Conservation (phyloP, 805 yeast genomes). For the Candida incommunis region DNA sequence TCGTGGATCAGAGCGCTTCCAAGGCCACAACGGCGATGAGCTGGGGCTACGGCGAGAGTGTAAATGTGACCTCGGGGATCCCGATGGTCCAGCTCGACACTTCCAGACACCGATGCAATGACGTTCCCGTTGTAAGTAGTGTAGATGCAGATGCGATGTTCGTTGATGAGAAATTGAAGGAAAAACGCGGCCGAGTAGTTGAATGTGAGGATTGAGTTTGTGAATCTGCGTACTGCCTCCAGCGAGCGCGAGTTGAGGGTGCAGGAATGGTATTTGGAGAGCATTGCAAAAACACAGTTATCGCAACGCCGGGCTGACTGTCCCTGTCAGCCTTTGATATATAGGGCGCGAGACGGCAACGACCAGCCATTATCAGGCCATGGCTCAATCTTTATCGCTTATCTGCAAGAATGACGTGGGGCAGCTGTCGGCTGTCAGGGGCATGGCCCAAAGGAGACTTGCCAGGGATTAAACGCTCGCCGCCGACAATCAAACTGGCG, state of each 20-base stretch:
- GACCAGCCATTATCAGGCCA: no score
- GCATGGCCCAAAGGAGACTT: no score
- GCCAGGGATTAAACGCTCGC: no score
- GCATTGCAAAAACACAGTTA: no score
- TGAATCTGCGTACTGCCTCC: slow-evolving; percentile 3
- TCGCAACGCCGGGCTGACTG: no score
- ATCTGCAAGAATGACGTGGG: no score
- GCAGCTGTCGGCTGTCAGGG: no score
- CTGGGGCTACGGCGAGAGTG: slow-evolving; percentile 11
- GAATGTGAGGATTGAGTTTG: slow-evolving; percentile 6
- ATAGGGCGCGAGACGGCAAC: no score
- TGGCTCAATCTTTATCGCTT: no score
- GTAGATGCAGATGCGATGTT: slow-evolving; percentile 6
- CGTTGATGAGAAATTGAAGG: slow-evolving; percentile 9
- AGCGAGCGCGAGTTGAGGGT: not conserved
- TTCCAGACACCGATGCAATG: not conserved
- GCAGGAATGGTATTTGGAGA: no score
- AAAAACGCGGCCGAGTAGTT: slow-evolving; percentile 10
- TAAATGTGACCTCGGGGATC: slow-evolving; percentile 7
- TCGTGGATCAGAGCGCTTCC: slow-evolving; percentile 8
- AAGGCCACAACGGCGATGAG: slow-evolving; percentile 10
- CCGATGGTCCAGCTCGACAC: slow-evolving; percentile 1
- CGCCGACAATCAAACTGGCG: no score
- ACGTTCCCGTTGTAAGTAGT: not conserved
- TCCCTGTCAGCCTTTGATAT: no score